Base-by-base conservation (phyloP, 2,329 filamentous ascomycete genomes). In the Dothideomycetes sp. region DNA sequence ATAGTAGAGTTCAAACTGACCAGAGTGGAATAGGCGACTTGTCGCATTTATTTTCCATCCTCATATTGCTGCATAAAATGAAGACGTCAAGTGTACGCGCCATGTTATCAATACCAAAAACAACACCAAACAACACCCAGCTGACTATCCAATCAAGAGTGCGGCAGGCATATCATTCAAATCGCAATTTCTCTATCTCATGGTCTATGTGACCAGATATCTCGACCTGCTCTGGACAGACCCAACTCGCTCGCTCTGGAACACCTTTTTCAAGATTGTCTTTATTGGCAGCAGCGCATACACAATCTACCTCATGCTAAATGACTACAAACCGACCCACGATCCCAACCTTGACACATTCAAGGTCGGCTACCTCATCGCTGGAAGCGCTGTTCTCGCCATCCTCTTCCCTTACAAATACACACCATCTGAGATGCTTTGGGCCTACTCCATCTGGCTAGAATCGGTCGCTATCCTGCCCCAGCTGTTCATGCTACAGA, bases 81-180 rank as follows among this genome's bases (percentile, higher is more conserved):
- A 80, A 81, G 53, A 64, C 61, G 42, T 80, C 91, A 34, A 94
- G 85, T 59, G 89, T 95, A 71, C 46, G 79, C 63, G 15, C 16
- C 16, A 19, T n/a, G n/a, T n/a, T n/a, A n/a, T n/a, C n/a, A n/a
- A n/a, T n/a, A n/a, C n/a, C n/a, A n/a, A n/a, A n/a, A n/a, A n/a
- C n/a, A n/a, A n/a, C n/a, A n/a, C n/a, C n/a, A n/a, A n/a, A n/a
- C n/a, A n/a, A n/a, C n/a, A n/a, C n/a, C n/a, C n/a, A n/a, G n/a
- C n/a, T n/a, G n/a, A n/a, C n/a, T n/a, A n/a, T n/a, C n/a, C n/a
- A n/a, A n/a, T n/a, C n/a, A 59, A 95, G 89, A 95, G 88, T 71
- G 94, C 88, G 61, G 81, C 89, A 31, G 91, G 91, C 53, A 89
- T 98, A 64, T 98, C 91, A 12, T 96, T 98, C 75, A 98, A 98